Evolutionary conservation across 768 basidiomycete species (phyloP).

Genomic region (Postia placenta): DNA sequence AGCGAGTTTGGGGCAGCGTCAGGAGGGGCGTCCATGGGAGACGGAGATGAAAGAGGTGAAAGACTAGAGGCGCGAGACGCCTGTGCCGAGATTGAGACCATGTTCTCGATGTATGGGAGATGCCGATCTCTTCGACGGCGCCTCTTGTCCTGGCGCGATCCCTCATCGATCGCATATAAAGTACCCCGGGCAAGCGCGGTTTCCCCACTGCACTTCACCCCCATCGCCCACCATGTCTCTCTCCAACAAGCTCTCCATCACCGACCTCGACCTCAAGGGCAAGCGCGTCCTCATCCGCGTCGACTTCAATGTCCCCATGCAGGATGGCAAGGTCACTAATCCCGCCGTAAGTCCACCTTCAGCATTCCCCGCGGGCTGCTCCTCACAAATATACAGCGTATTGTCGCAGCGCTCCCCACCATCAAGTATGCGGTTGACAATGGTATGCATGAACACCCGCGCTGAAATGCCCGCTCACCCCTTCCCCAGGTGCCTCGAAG

Average conservation of each 20-base stretch:
- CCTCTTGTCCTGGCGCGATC: slow-evolving; percentile 4
- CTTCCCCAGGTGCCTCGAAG: slow-evolving; percentile 57
- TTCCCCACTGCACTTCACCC: slow-evolving; percentile 7
- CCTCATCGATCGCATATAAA: slow-evolving; percentile 13
- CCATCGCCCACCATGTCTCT: slow-evolving; percentile 69
- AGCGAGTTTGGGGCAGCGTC: slow-evolving; percentile 52
- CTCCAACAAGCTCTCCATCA: slow-evolving; percentile 90
- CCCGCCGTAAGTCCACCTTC: slow-evolving; percentile 65
- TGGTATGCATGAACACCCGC: slow-evolving; percentile 36
- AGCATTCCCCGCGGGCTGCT: not conserved
- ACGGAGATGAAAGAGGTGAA: slow-evolving; percentile 1
- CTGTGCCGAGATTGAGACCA: slow-evolving; percentile 1
- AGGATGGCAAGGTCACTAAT: slow-evolving; percentile 91
- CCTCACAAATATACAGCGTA: slow-evolving; percentile 55
- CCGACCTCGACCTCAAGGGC: slow-evolving; percentile 80
- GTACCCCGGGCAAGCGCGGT: slow-evolving; percentile 3
- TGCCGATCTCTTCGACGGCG: slow-evolving; percentile 16
- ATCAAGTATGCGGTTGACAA: slow-evolving; percentile 89
- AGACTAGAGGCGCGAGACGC: slow-evolving; percentile 6
- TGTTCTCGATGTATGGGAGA: slow-evolving; percentile 7
- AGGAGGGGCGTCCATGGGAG: slow-evolving; percentile 32
- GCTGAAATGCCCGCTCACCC: slow-evolving; percentile 3
- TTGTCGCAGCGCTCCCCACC: slow-evolving; percentile 94
- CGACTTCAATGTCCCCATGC: slow-evolving; percentile 94
- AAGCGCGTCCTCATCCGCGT: slow-evolving; percentile 92